Conservation (phyloP, 208 protist species). For the Acanthamoeba castellanii region DNA sequence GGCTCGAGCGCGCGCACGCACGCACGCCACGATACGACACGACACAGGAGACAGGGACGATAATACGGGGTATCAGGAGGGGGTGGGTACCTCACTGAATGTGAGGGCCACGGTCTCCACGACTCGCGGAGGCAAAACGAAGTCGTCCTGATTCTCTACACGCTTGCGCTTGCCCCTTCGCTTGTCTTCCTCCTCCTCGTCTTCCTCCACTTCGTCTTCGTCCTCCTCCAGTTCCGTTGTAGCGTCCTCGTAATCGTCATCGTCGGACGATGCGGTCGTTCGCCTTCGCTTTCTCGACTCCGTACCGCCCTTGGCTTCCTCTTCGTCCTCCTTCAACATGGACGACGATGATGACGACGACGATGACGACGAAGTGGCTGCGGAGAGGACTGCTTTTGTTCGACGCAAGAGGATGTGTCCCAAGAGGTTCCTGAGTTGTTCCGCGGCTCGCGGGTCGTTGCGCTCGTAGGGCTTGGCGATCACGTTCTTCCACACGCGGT, state of each 20-base stretch:
- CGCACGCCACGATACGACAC: no score
- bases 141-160: neutral
- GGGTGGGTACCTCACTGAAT: neutral
- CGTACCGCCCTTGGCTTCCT: neutral
- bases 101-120: slow-evolving; percentile 5
- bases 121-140: neutral
- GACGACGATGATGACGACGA: neutral
- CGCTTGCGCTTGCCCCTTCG: no score
- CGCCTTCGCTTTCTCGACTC: neutral
- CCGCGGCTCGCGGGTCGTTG: neutral
- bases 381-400: neutral
- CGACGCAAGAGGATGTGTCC: neutral
- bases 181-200: neutral
- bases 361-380: neutral
- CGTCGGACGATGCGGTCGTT: neutral
- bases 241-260: neutral
- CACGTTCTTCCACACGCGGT: slow-evolving; percentile 53
- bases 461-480: slow-evolving; percentile 50
- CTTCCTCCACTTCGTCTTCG: neutral
- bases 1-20: no score
- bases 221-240: neutral
- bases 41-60: no score
- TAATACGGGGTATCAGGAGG: no score
- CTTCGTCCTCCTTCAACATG: neutral
- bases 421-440: slow-evolving; percentile 16